phyloP scores from a whole-genome alignment of 768 basidiomycete genomes.

The Auricularia heimuer region DNA sequence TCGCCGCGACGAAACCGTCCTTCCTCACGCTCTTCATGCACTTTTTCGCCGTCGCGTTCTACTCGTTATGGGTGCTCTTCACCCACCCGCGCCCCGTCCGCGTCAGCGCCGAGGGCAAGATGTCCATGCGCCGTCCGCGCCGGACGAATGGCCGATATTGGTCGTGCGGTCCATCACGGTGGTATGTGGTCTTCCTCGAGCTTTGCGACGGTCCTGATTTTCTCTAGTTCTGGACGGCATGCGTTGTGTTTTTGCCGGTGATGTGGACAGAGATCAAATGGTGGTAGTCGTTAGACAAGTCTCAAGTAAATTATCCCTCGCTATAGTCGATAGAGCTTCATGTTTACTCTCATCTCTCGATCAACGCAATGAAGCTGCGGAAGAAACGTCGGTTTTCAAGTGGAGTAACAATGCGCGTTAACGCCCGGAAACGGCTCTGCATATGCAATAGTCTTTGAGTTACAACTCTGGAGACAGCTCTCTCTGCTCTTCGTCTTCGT shows the following conservation, averaged over 20 bases:
- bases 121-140: constrained; percentile 29
- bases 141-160: constrained; percentile 62
- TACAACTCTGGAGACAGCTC: too few species aligned
- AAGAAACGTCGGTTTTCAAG: too few species aligned
- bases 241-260: constrained; percentile 79
- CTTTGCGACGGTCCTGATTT: constrained; percentile 4
- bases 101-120: constrained; percentile 24
- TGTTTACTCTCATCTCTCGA: too few species aligned
- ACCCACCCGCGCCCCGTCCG: constrained; percentile 39
- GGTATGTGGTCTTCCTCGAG: constrained; percentile 35
- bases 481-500: too few species aligned
- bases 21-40: constrained; percentile 31
- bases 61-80: constrained; percentile 87
- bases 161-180: constrained; percentile 52
- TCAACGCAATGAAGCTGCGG: too few species aligned
- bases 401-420: too few species aligned
- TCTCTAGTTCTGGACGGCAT: constrained; percentile 78
- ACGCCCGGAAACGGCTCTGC: too few species aligned
- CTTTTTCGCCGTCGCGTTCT: constrained; percentile 94
- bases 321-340: too few species aligned
- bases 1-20: constrained; percentile 59
- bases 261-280: constrained; percentile 81
- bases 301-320: too few species aligned
- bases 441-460: too few species aligned
- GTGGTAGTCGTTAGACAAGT: constrained; percentile 31